A percentile compares a stretch with the other conserved stretches of the same genome.
phyloP scores from a whole-genome alignment of 1,139 yeast species.

The Protomyces inouyei region DNA sequence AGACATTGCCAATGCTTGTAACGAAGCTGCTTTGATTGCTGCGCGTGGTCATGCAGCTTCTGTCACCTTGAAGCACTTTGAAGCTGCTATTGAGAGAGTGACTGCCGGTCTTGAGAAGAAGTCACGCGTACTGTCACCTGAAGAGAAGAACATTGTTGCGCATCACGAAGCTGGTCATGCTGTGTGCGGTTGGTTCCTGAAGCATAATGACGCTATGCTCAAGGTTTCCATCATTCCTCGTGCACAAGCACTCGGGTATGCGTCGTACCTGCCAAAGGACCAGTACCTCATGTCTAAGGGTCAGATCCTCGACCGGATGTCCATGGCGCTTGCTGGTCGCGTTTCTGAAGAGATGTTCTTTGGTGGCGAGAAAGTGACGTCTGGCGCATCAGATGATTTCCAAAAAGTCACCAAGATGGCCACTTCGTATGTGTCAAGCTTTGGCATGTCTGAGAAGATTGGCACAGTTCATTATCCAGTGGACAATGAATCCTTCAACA shows the following conservation, averaged over 20 bases:
- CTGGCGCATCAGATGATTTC: slow-evolving; percentile 95
- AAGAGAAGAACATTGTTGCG: slow-evolving; percentile 84
- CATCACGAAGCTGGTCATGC: slow-evolving; percentile 99
- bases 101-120: slow-evolving; percentile 95
- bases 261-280: slow-evolving; percentile 94
- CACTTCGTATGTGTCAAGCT: slow-evolving; percentile 80
- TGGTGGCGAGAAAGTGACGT: slow-evolving; percentile 62
- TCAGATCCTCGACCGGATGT: slow-evolving; percentile 83
- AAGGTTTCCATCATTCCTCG: slow-evolving; percentile 96
- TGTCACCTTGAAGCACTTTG: slow-evolving; percentile 76
- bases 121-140: slow-evolving; percentile 71
- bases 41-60: slow-evolving; percentile 72
- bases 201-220: slow-evolving; percentile 83
- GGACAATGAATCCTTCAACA: slow-evolving; percentile 57
- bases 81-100: slow-evolving; percentile 93
- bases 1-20: slow-evolving; percentile 93
- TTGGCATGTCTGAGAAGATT: slow-evolving; percentile 83
- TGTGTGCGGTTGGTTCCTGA: slow-evolving; percentile 91
- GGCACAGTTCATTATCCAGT: slow-evolving; percentile 77
- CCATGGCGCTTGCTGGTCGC: slow-evolving; percentile 95
- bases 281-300: slow-evolving; percentile 72
- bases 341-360: slow-evolving; percentile 92
- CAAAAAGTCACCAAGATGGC: slow-evolving; percentile 96
- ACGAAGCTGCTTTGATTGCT: slow-evolving; percentile 94
- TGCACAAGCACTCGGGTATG: slow-evolving; percentile 96